Evolutionary conservation across 2,329 filamentous ascomycete species (phyloP), one percentile per base, ranked within the genome.

Genomic region (Ceratocystis cubensis): DNA sequence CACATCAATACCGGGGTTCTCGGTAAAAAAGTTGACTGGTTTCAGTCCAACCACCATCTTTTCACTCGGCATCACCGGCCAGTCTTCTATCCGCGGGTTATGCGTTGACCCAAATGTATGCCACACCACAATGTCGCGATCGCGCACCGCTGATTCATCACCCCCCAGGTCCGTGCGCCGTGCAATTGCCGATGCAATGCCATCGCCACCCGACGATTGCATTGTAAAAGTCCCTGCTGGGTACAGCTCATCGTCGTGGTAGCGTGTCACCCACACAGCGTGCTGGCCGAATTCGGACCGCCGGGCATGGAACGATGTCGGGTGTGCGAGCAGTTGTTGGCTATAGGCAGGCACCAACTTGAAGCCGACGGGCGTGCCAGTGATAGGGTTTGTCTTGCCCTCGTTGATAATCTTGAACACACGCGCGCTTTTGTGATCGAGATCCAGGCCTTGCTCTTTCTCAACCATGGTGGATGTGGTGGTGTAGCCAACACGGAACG

Each of bases 1-100:
- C 1, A 83, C 79, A 70, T 83, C 80, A 4, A 82, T 65, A 0
- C 76, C 78, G 0, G 80, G 81, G 66, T 83, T 82, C 3, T 76
- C 76, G 1, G 75, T 73, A 68, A 83, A 83, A 70, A 84, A 82
- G 68, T 83, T 82, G 1, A 79, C 77, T 0, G 81, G 81, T 71
- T 81, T 82, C 64, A 84, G 72, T 0, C 74, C 74, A 0, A 83
- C 79, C 66, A 75, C 75, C 70, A 83, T 75, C 65, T 76, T 80
- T 72, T 88, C 85, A 68, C 77, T 80, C 0, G 85, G 85, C 86
- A 88, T 88, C 4, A 87, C 83, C 0, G 84, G 85, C 77, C 86
- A 88, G 71, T 88, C 85, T 70, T 88, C 85, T 10, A 82, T 79
- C 0, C 85, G 77, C 0, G 85, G 84, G 28, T 86, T 82, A 69